phyloP scores from a whole-genome alignment of 1,284 basidiomycete genomes.

The Chalciporus piperatoides region DNA sequence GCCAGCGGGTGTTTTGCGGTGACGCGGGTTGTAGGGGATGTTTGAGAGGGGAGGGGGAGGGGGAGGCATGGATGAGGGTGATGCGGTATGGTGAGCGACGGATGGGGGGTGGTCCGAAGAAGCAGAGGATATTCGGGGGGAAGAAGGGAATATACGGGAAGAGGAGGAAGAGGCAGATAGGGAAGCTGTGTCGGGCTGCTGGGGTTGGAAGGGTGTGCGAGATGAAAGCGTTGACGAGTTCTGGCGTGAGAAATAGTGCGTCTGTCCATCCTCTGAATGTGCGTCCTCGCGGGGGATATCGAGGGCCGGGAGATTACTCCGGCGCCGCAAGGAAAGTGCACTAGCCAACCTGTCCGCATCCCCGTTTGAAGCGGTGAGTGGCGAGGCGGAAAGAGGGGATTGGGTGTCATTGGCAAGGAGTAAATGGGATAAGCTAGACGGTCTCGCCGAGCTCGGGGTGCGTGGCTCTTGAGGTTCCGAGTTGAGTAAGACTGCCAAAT shows the following conservation, averaged over 20 bases:
- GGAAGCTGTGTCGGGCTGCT: slow-evolving; percentile 18
- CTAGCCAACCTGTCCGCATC: slow-evolving; percentile 41
- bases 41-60: slow-evolving; percentile 29
- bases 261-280: slow-evolving; percentile 20
- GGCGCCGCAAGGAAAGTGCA: slow-evolving; percentile 39
- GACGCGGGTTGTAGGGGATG: slow-evolving; percentile 62
- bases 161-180: slow-evolving; percentile 23
- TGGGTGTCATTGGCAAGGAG: slow-evolving; percentile 38
- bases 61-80: slow-evolving; percentile 29
- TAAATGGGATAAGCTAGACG: slow-evolving; percentile 49
- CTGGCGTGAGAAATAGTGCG: slow-evolving; percentile 30
- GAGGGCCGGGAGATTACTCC: slow-evolving; percentile 31
- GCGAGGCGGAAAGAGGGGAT: slow-evolving; percentile 13
- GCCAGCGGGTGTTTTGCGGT: slow-evolving; percentile 55
- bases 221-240: slow-evolving; percentile 23
- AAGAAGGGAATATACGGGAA: slow-evolving; percentile 26
- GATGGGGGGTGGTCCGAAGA: slow-evolving; percentile 18
- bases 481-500: slow-evolving; percentile 68
- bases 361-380: slow-evolving; percentile 10
- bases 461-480: slow-evolving; percentile 45
- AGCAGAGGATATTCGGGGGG: slow-evolving; percentile 29
- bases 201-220: slow-evolving; percentile 29
- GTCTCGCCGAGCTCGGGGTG: slow-evolving; percentile 39
- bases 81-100: slow-evolving; percentile 19
- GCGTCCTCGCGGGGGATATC: slow-evolving; percentile 31